These are phyloP conservation scores for Penicillium aurantiogriseum DNA, from an alignment of 2,329 filamentous ascomycete species.

Conservation along the genomic window DNA sequence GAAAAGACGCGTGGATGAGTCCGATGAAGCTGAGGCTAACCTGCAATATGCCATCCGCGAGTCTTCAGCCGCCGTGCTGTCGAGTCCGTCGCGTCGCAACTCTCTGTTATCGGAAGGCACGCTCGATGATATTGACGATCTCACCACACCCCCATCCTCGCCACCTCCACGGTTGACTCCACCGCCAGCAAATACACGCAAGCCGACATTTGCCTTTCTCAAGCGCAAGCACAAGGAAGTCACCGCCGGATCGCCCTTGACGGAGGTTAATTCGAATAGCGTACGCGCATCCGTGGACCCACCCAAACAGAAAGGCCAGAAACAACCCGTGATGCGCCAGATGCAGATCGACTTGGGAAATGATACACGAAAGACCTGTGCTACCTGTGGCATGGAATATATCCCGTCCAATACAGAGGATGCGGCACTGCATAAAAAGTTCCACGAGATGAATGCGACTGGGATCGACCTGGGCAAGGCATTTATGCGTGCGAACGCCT, in stretches of 20 bases:
- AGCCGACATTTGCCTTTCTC: constrained; percentile 53
- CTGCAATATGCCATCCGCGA: constrained; percentile 50
- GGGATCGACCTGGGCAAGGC: constrained; percentile 62
- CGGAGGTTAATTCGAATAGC: constrained; percentile 48
- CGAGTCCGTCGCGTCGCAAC: constrained; percentile 49
- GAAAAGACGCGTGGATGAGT: constrained; percentile 46
- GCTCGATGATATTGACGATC: constrained; percentile 41
- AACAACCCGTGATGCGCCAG: constrained; percentile 50
- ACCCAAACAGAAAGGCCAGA: constrained; percentile 34
- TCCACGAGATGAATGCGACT: constrained; percentile 60
- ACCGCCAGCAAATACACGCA: constrained; percentile 45
- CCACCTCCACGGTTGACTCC: constrained; percentile 48
- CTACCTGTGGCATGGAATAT: constrained; percentile 65
- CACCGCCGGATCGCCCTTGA: constrained; percentile 37
- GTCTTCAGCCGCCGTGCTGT: constrained; percentile 46
- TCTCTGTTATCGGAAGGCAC: constrained; percentile 46
- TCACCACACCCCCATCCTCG: constrained; percentile 54
- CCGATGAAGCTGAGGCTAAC: constrained; percentile 46
- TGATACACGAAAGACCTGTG: constrained; percentile 57
- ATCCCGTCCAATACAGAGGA: constrained; percentile 62
- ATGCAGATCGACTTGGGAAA: constrained; percentile 61
- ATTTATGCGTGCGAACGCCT: constrained; percentile 54
- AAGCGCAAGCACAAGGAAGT: constrained; percentile 45
- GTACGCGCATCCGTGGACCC: constrained; percentile 41
- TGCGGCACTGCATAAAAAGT: constrained; percentile 61